phyloP scores from a whole-genome alignment of 371 early-diverging fungal genomes.

The Mortierella sp. region DNA sequence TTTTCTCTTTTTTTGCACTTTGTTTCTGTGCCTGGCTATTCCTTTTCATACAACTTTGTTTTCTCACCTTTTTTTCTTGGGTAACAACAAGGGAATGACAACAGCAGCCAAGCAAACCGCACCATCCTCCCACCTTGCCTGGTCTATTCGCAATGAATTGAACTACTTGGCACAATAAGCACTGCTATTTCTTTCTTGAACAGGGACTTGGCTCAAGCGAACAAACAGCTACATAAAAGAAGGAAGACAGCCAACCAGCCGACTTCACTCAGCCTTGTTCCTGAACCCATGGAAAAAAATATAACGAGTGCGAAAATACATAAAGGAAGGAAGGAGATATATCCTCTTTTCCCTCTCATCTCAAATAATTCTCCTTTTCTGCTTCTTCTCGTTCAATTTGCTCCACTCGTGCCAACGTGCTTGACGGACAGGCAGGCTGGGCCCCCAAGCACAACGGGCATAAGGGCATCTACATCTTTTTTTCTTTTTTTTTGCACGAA shows the following conservation, averaged over 20 bases:
- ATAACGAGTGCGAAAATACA: not conserved
- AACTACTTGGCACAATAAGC: not conserved
- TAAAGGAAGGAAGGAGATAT: not conserved
- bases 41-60: conserved; percentile 28
- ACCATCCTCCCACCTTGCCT: conserved; percentile 46
- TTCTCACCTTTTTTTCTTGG: not conserved
- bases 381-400: not conserved
- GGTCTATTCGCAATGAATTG: conserved; percentile 36
- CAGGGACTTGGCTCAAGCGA: not conserved
- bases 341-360: not conserved
- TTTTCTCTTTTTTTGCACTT: not conserved
- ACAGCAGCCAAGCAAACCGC: conserved; percentile 35
- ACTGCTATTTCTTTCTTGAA: not conserved
- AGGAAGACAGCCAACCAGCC: not conserved
- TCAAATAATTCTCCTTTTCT: conserved; percentile 3
- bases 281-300: not conserved
- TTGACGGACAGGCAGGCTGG: not conserved
- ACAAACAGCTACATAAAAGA: not conserved
- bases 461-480: not conserved
- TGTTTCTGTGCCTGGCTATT: conserved; percentile 2
- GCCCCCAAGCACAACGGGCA: not conserved
- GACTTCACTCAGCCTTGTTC: not conserved
- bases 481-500: not conserved
- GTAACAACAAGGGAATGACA: conserved; percentile 15
- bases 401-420: conserved; percentile 5